These are phyloP conservation scores for Acanthamoeba lenticulata DNA, from an alignment of 208 protist genomes.

Conservation along the genomic window DNA sequence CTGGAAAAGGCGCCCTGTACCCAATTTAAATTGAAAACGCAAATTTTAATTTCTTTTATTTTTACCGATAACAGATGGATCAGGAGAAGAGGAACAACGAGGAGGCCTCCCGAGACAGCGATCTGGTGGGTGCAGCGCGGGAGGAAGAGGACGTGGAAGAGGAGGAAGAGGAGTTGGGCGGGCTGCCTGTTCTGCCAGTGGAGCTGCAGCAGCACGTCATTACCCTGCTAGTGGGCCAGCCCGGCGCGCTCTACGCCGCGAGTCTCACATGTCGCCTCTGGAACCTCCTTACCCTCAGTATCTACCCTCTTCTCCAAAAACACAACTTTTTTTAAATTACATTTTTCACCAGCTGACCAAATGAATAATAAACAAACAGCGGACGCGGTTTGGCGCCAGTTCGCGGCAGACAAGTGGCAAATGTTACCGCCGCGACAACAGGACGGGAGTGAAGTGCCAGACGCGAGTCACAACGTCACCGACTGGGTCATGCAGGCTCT, in stretches of 20 bases:
- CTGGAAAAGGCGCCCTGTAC: too few species aligned
- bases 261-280: background rate
- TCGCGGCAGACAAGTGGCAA: background rate
- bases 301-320: background rate
- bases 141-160: too few species aligned
- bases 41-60: too few species aligned
- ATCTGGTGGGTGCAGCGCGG: too few species aligned
- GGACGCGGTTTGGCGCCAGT: slow-evolving; percentile 5
- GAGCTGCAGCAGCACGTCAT: background rate
- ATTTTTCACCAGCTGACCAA: background rate
- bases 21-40: too few species aligned
- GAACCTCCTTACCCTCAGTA: background rate
- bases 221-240: slow-evolving; percentile 6
- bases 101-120: too few species aligned
- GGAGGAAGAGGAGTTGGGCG: background rate
- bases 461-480: background rate
- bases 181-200: background rate
- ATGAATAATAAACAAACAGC: background rate
- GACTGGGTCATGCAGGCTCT: background rate
- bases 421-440: background rate
- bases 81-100: too few species aligned
- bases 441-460: background rate
- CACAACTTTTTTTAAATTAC: background rate
- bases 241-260: background rate
- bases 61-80: too few species aligned